Percentiles rank a stretch among this genome's conserved stretches.
Conservation (phyloP, 305 asterid species). For the Rubia peregrina region DNA sequence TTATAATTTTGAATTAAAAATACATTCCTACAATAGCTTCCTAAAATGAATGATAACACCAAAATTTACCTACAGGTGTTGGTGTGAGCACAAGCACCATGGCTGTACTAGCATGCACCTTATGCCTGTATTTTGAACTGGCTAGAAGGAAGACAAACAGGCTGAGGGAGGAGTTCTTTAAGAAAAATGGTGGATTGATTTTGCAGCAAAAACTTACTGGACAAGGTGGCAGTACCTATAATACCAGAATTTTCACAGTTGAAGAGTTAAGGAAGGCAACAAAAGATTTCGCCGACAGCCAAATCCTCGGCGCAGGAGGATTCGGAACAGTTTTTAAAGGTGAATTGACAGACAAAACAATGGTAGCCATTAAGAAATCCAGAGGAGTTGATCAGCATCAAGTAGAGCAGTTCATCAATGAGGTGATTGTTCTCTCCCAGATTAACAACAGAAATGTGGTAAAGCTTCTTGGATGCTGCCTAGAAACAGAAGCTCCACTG, state of each 20-base stretch:
- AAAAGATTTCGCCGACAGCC: not conserved
- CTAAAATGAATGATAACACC: no score
- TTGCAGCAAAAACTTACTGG: conserved; percentile 3
- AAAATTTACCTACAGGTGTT: not conserved
- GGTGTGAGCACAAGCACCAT: not conserved
- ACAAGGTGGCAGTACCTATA: not conserved
- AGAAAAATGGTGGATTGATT: conserved; percentile 7
- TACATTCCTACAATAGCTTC: no score
- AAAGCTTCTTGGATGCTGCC: not conserved
- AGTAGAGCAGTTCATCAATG: conserved; percentile 8
- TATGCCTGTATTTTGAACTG: not conserved
- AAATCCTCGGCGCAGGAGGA: not conserved
- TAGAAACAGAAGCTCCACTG: not conserved
- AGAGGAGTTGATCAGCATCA: not conserved
- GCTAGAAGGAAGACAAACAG: not conserved
- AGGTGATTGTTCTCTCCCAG: not conserved
- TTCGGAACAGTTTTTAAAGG: not conserved
- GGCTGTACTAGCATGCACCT: not conserved
- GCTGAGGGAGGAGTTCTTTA: not conserved
- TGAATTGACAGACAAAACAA: not conserved
- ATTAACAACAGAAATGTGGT: not conserved
- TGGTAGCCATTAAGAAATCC: conserved; percentile 1
- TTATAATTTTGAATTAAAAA: no score
- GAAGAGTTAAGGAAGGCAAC: not conserved
- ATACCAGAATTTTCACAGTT: not conserved